Conservation (phyloP, 441 rosid genomes). For the Capsella rubella region DNA sequence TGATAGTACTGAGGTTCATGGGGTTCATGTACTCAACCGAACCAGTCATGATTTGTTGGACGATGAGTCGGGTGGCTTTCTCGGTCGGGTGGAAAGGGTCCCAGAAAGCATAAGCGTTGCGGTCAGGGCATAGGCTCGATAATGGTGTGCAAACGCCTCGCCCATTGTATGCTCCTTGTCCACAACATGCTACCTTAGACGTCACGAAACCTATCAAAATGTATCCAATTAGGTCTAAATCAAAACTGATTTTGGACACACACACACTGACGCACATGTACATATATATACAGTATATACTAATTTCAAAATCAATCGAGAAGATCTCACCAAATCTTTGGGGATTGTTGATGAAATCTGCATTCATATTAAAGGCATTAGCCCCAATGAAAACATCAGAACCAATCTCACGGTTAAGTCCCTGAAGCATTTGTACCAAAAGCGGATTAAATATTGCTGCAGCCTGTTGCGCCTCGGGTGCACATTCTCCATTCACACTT, state of each 20-base stretch:
- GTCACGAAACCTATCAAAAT: constrained; percentile 45
- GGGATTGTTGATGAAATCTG: constrained; percentile 44
- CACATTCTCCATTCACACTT: constrained; percentile 56
- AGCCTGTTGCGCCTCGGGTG: constrained; percentile 54
- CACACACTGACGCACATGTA: no score
- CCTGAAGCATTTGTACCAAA: constrained; percentile 48
- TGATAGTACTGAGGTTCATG: constrained; percentile 66
- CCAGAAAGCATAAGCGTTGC: constrained; percentile 53
- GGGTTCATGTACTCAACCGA: constrained; percentile 60
- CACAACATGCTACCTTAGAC: constrained; percentile 54
- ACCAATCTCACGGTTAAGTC: constrained; percentile 53
- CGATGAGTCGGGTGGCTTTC: constrained; percentile 57
- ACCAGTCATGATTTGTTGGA: constrained; percentile 54
- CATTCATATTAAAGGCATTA: constrained; percentile 36
- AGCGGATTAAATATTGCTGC: constrained; percentile 60
- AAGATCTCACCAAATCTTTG: constrained; percentile 33
- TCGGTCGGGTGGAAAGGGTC: constrained; percentile 67
- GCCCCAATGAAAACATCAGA: constrained; percentile 54
- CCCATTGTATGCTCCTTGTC: constrained; percentile 65
- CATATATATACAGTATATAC: no score
- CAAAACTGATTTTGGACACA: not conserved
- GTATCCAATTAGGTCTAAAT: not conserved
- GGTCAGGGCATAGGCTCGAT: constrained; percentile 56
- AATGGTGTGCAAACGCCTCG: constrained; percentile 52
- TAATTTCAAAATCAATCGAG: no score